Evolutionary conservation across 2,329 filamentous ascomycete genomes (phyloP), one percentile per base, ranked within the genome.

Genomic region (Phyllosticta citribraziliensis): DNA sequence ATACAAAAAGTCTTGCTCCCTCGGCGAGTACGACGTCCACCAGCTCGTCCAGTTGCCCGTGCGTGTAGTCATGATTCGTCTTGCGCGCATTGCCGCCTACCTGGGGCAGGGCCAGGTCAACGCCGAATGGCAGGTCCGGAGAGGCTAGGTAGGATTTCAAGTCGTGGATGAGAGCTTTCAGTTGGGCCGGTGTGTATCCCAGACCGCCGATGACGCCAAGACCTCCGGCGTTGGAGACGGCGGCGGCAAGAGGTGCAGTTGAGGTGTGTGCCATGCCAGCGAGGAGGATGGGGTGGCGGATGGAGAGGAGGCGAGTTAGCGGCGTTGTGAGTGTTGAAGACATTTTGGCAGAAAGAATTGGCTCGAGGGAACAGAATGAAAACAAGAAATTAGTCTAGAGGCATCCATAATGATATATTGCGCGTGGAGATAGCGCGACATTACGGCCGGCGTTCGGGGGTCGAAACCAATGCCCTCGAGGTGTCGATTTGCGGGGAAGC

Each of bases 21-120:
- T 89, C 88, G 67, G 87, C 84, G 67, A 97, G 89, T 2, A 88
- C 89, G 52, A 97, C 89, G 67, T 91, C 88, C 66, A 97, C 88
- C 35, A 97, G 80, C 73, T 95, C 88, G 72, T 95, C 88, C 17
- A 97, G 83, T 73, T 91, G 88, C 52, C 93, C 93, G 66, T 88
- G 82, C 0, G 93, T 97, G 79, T 97, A 97, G 75, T 97, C 93
- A 76, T 96, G 90, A 76, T 97, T 97, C 3, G 93, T 97, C 74
- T 89, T 88, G 65, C 93, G 85, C 6, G 93, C 93, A 35, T 77
- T 80, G 51, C 88, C 91, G 61, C 93, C 93, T 60, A 97, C 80
- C 76, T 97, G 91, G 0, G 93, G 92, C 12, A 97, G 83, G 0
- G 92, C 92, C 1, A 97, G 85, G 73, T 97, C 93, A 33, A 97